A percentile compares a stretch with the other conserved stretches of the same genome.
Evolutionary conservation across 2,329 filamentous ascomycete species (phyloP).

Genomic region (Trichoderma gracile): DNA sequence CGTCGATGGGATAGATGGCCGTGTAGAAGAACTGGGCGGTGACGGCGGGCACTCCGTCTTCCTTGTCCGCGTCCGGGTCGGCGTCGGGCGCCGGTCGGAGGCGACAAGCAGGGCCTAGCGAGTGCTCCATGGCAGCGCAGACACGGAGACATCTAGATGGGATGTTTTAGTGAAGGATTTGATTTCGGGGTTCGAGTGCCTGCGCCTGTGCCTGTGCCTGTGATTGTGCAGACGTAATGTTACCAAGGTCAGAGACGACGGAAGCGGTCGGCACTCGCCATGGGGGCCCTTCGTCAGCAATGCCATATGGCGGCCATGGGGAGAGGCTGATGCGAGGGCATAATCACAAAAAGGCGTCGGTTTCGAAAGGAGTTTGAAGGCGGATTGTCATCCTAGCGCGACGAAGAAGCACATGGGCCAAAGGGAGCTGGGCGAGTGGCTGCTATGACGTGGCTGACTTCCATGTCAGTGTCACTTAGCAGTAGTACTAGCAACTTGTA

Average conservation of each 20-base stretch:
- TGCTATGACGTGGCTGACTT: conserved; percentile 18
- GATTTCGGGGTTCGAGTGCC: no score
- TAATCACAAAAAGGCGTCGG: not conserved
- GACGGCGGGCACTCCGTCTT: conserved; percentile 58
- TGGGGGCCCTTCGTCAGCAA: not conserved
- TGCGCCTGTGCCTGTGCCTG: no score
- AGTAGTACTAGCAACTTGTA: no score
- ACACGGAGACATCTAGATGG: not conserved
- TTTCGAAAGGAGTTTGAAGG: conserved; percentile 5
- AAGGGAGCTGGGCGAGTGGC: conserved; percentile 10
- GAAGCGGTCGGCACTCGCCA: conserved; percentile 7
- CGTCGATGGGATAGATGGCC: conserved; percentile 80
- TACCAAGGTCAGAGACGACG: not conserved
- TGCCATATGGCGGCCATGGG: conserved; percentile 11
- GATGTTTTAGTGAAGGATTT: not conserved
- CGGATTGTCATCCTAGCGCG: conserved; percentile 12
- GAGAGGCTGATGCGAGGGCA: not conserved
- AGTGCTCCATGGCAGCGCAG: conserved; percentile 46
- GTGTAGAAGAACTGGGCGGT: conserved; percentile 82
- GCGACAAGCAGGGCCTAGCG: conserved; percentile 61
- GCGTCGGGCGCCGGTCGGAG: conserved; percentile 45
- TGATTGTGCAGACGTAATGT: not conserved
- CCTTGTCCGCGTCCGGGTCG: conserved; percentile 39
- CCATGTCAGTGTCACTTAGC: no score
- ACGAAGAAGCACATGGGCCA: conserved; percentile 12